A percentile compares a stretch with the other conserved stretches of the same genome.
phyloP scores from a whole-genome alignment of 768 basidiomycete species.

The Lepiota brunneoincarnata region DNA sequence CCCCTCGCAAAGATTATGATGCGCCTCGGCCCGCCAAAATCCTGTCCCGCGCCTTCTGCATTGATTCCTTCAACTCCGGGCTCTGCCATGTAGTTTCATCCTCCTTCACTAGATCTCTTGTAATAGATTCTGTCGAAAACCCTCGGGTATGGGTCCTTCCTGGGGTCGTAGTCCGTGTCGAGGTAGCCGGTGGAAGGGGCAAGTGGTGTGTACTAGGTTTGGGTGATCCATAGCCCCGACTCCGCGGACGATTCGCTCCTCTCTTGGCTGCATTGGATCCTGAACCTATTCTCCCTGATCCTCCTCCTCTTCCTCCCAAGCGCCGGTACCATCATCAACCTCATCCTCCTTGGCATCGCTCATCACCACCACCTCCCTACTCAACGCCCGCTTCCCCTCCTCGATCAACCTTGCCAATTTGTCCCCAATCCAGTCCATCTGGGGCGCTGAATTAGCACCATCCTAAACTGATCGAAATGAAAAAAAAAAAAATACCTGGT shows the following conservation, averaged over 20 bases:
- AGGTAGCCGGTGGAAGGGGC: background rate
- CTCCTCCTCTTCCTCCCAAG: constrained; percentile 70
- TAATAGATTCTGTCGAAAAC: constrained; percentile 7
- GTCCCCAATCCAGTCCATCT: constrained; percentile 86
- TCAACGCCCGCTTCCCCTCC: constrained; percentile 76
- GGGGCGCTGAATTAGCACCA: constrained; percentile 4
- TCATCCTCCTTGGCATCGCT: constrained; percentile 73
- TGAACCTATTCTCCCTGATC: constrained; percentile 12
- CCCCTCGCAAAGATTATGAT: background rate
- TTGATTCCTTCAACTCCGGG: constrained; percentile 64
- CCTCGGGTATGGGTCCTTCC: constrained; percentile 19
- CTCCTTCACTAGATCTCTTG: constrained; percentile 29
- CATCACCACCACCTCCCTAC: constrained; percentile 76
- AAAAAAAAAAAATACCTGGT: constrained; percentile 34
- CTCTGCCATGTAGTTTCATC: constrained; percentile 56
- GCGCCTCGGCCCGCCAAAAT: constrained; percentile 20
- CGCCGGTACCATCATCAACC: constrained; percentile 70
- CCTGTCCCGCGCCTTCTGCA: constrained; percentile 63
- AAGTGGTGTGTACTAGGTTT: constrained; percentile 5
- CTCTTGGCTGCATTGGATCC: background rate
- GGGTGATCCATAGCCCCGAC: background rate
- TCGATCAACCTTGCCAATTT: constrained; percentile 68
- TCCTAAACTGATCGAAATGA: background rate
- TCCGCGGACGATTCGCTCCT: constrained; percentile 5
- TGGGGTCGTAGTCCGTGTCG: constrained; percentile 6